These are phyloP conservation scores for Pseudocercospora fijiensis DNA, from an alignment of 2,329 filamentous ascomycete genomes.

Conservation along the genomic window DNA sequence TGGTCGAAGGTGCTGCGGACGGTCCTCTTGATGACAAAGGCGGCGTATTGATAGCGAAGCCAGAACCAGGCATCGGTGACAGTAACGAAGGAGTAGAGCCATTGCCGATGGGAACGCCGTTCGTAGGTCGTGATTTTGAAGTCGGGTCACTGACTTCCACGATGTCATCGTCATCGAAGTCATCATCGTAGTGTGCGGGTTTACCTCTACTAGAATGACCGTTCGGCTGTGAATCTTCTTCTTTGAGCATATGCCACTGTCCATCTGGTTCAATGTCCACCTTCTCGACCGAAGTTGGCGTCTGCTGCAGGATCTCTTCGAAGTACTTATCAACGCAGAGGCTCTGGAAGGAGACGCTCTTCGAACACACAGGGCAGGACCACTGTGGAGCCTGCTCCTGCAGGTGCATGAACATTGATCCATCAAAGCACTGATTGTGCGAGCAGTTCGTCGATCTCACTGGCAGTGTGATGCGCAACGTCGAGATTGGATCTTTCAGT, in stretches of 20 bases:
- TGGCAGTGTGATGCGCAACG: conserved; percentile 74
- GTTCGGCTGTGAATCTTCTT: conserved; percentile 41
- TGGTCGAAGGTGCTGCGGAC: conserved; percentile 36
- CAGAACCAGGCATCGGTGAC: conserved; percentile 31
- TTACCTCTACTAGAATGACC: conserved; percentile 40
- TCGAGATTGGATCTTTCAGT: conserved; percentile 88
- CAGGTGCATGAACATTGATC: conserved; percentile 83
- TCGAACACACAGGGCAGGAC: conserved; percentile 93
- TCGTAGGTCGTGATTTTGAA: conserved; percentile 34
- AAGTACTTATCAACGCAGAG: conserved; percentile 91
- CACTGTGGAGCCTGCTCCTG: conserved; percentile 96
- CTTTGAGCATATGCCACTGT: conserved; percentile 62
- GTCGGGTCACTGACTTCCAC: conserved; percentile 45
- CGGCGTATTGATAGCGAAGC: conserved; percentile 45
- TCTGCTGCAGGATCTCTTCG: conserved; percentile 76
- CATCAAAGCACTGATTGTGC: conserved; percentile 95
- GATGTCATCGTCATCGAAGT: conserved; percentile 47
- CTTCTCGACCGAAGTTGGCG: conserved; percentile 70
- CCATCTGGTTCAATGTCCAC: conserved; percentile 89
- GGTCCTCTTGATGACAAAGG: conserved; percentile 48
- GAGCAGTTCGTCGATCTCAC: conserved; percentile 77
- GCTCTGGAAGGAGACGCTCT: conserved; percentile 73
- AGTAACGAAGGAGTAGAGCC: conserved; percentile 24
- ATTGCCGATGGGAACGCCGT: conserved; percentile 28
- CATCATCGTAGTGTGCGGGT: conserved; percentile 39